Conservation (phyloP, 805 yeast genomes). For the Pichia membranifaciens region DNA sequence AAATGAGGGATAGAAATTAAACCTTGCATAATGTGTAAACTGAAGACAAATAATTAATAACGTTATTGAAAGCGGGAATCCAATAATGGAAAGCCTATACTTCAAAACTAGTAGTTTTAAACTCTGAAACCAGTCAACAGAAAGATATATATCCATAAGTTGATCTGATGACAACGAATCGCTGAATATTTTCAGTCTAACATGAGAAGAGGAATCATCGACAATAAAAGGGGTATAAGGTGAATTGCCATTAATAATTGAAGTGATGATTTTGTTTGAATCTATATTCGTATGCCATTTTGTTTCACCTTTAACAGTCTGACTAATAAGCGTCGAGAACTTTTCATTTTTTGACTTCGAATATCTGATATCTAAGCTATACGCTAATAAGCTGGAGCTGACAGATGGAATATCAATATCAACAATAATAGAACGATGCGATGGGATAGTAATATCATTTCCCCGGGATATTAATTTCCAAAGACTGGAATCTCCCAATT, state of each 20-base stretch:
- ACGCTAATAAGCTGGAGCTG: constrained; percentile 59
- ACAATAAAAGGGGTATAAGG: constrained; percentile 39
- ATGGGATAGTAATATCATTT: constrained; percentile 36
- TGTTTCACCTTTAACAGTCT: constrained; percentile 61
- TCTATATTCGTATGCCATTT: constrained; percentile 67
- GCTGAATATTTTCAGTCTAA: constrained; percentile 45
- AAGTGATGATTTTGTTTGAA: constrained; percentile 33
- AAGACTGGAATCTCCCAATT: constrained; percentile 29
- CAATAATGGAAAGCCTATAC: constrained; percentile 68
- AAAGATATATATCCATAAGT: constrained; percentile 35
- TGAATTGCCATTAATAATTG: constrained; percentile 56
- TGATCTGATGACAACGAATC: constrained; percentile 32
- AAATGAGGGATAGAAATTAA: constrained; percentile 38
- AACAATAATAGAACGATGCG: constrained; percentile 38
- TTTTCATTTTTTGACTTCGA: constrained; percentile 23
- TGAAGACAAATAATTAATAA: constrained; percentile 51
- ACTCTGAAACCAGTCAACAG: constrained; percentile 53
- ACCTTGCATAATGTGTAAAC: constrained; percentile 36
- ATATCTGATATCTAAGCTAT: constrained; percentile 31
- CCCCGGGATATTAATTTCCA: constrained; percentile 36
- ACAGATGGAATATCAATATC: constrained; percentile 49
- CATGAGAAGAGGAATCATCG: constrained; percentile 18
- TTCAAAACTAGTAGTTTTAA: constrained; percentile 66
- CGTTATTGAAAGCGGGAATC: constrained; percentile 61
- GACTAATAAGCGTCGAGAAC: constrained; percentile 64